A percentile compares a stretch with the other conserved stretches of the same genome.
Conservation (phyloP, 495 filamentous ascomycete genomes). For the Sordaria brevicollis region DNA sequence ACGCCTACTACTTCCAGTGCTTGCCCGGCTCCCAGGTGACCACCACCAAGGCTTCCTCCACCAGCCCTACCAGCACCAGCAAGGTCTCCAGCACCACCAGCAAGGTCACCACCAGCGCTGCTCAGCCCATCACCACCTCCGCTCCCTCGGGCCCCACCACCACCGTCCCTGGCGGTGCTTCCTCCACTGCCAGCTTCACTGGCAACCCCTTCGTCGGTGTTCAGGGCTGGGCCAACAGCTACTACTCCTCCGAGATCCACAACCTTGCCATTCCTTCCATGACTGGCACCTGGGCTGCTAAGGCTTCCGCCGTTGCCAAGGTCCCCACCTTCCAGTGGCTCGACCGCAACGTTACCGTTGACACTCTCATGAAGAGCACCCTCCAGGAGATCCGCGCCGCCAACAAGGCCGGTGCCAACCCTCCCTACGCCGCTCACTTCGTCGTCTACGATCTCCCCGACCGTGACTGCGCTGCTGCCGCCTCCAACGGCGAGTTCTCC, state of each 20-base stretch:
- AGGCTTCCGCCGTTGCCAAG: slow-evolving; percentile 48
- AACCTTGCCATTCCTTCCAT: slow-evolving; percentile 41
- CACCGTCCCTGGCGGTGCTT: slow-evolving; percentile 8
- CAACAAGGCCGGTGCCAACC: slow-evolving; percentile 42
- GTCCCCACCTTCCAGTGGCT: slow-evolving; percentile 68
- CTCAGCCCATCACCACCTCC: not conserved
- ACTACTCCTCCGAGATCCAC: slow-evolving; percentile 47
- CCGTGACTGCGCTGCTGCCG: slow-evolving; percentile 66
- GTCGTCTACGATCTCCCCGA: slow-evolving; percentile 72
- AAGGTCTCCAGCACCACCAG: not conserved
- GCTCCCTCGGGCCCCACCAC: slow-evolving; percentile 1
- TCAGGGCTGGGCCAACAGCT: slow-evolving; percentile 45
- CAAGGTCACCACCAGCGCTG: not conserved
- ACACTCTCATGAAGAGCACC: slow-evolving; percentile 41
- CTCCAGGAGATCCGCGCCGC: slow-evolving; percentile 45
- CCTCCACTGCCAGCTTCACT: slow-evolving; percentile 22
- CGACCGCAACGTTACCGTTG: slow-evolving; percentile 47
- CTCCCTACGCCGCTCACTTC: slow-evolving; percentile 28
- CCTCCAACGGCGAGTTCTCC: slow-evolving; percentile 65
- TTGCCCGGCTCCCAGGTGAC: slow-evolving; percentile 19
- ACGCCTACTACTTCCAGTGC: slow-evolving; percentile 42
- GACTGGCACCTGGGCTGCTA: slow-evolving; percentile 24
- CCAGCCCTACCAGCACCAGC: slow-evolving; percentile 7
- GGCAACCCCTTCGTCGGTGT: slow-evolving; percentile 47
- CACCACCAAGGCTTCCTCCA: slow-evolving; percentile 8